Base-by-base conservation (phyloP, 164 flowering plant genomes). In the Malania oleifera region DNA sequence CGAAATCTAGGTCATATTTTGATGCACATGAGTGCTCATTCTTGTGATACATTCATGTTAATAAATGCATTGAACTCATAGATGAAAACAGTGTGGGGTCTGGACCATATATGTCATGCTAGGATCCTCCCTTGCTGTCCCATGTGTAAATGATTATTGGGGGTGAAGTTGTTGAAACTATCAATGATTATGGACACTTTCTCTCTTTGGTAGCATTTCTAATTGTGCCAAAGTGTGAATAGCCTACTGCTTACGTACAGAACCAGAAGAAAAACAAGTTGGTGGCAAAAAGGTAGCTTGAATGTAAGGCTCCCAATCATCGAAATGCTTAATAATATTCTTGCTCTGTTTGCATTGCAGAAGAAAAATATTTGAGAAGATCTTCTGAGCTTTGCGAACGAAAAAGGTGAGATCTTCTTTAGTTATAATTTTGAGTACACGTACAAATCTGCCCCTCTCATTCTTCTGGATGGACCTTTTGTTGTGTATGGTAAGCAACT, bases 81-180 rank as follows among this genome's bases (percentile, higher is more conserved):
- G 5, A 24, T 18, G 61, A 61, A 56, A 41, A 26, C 13, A 39
- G 41, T 14, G 38, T 54, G 45, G 28, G 61, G 34, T 60, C 22
- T 66, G 41, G 50, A 47, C 28, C n/a, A n/a, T n/a, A n/a, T 45
- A 40, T 47, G 23, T 66, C 64, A 66, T 54, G 8, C 23, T 8
- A 27, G 55, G 38, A 22, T 39, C 24, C 8, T 37, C 47, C 17
- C 51, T 28, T 27, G n/a, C 50, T 28, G 56, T 59, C 19, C 62
- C 70, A 61, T 62, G 63, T 62, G 66, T 59, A 62, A 57, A 62
- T 62, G 59, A 67, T 67, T 23, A 56, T 47, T 62, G 34, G 37
- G 43, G 38, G 3, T 61, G 66, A 67, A 39, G 66, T 54, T 57
- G 61, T 50, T 9, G 31, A 44, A 56, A 48, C 27, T 18, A 46